Evolutionary conservation across 352 stramenopile genomes (phyloP), one percentile per base, ranked within the genome.

Genomic region (Salisapilia sapeloensis): DNA sequence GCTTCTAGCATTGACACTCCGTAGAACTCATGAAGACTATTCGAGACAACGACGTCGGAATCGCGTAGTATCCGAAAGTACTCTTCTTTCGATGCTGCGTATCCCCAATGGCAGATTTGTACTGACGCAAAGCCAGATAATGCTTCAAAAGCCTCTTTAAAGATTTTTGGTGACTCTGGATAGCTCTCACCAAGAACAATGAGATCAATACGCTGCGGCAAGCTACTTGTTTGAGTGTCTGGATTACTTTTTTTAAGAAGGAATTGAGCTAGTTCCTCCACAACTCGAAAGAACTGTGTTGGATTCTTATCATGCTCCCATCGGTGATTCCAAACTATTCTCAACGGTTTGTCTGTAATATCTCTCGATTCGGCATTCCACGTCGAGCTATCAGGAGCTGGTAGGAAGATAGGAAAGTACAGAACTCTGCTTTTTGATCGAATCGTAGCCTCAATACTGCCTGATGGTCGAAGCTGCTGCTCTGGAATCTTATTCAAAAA

Each of bases 291-390:
- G 37, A 71, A 77, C 26, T 53, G 45, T 6, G 60, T 36, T 1
- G 57, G 53, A 24, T 69, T 63, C 39, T 77, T 77, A 44, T 77
- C 61, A 38, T 71, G 60, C 33, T 77, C 61, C 57, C 60, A 72
- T 3, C 57, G 53, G 18, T 72, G 61, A 38, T 60, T 63, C 53
- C 56, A 74, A 18, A 69, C 23, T 11, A 70, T 63, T 6, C 50
- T 60, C 11, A 69, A 42, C 11, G 36, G 6, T 2, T 29, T 13
- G 2, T 16, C 12, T 12, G n/a, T 5, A 14, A 44, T 42, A 16
- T 35, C 24, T 4, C 26, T 7, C 2, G 17, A 9, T 5, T 4
- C 3, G 5, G 7, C 13, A 15, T 12, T 38, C n/a, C 21, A 13
- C 6, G n/a, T n/a, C 24, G 2, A 6, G 20, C 10, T 19, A n/a